A percentile compares a stretch with the other conserved stretches of the same genome.
phyloP scores from a whole-genome alignment of 169 alveolate genomes.

The Eimeria zaria region DNA sequence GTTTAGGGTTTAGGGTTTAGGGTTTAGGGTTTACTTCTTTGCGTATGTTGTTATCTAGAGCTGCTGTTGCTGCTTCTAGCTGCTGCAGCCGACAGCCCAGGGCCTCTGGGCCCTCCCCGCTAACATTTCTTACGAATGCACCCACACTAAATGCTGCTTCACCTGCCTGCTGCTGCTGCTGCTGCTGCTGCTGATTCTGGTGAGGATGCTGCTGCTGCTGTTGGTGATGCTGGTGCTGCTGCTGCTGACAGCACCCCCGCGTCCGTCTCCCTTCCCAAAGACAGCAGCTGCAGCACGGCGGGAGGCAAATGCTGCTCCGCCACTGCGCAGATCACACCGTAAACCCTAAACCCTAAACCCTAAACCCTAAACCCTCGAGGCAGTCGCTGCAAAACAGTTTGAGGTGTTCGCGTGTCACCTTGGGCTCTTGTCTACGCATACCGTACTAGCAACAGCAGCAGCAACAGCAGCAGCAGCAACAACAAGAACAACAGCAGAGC shows the following conservation, averaged over 20 bases:
- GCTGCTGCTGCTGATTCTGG: background rate
- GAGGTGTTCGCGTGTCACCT: background rate
- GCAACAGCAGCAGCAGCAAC: constrained; percentile 3
- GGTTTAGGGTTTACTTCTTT: constrained; percentile 9
- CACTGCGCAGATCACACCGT: background rate
- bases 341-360: constrained; percentile 32
- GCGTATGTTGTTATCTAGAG: background rate
- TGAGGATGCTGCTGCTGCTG: background rate
- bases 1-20: constrained; percentile 21
- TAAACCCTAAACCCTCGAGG: constrained; percentile 21
- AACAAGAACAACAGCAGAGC: too few relatives aligned
- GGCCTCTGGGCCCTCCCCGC: constrained; percentile 35
- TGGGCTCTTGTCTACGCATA: background rate
- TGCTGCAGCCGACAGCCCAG: constrained; percentile 34
- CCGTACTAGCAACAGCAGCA: background rate
- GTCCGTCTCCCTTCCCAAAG: background rate
- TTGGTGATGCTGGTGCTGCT: constrained; percentile 26
- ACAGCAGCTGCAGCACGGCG: constrained; percentile 26
- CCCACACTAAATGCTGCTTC: constrained; percentile 37
- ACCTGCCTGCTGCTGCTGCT: constrained; percentile 13
- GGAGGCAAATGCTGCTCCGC: constrained; percentile 46
- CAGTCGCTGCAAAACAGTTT: background rate
- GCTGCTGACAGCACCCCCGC: background rate
- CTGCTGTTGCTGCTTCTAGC: constrained; percentile 4
- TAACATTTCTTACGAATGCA: background rate